Base-by-base conservation (phyloP, 345 rosid genomes). In the Toxicodendron radicans region DNA sequence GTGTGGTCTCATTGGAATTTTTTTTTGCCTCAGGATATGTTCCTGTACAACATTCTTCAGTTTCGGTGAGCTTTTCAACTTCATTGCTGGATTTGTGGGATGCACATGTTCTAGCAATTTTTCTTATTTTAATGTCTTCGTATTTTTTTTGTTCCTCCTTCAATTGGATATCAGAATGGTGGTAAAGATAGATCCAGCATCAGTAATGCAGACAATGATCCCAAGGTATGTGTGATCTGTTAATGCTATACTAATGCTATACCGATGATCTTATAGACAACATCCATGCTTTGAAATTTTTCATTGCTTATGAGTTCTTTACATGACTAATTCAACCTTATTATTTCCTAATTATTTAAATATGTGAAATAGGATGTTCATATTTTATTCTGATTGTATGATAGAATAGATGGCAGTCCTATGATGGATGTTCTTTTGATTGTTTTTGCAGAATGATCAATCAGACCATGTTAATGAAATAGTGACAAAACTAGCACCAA, bases 51-150 rank as follows among this genome's bases (percentile, higher is more conserved):
- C 80, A 73, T 35, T 66, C 76, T 72, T 76, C 90, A 0, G 73
- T 70, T 78, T 60, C 88, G 23, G 98, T 93, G 78, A 84, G 98
- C 64, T 38, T 72, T 77, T 68, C 38, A 32, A 58, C 58, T 70
- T 56, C 32, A 5, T 62, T 75, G 71, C 58, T 59, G 32, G 24
- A 35, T 48, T 52, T 27, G 7, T 38, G 20, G 27, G 53, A 23
- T 21, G 10, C 10, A 10, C 4, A 8, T 32, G 5, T 51, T 18
- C 53, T 9, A 10, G 33, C 23, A 30, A 9, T 68, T 51, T 49
- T 45, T 10, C 23, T 60, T 35, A 3, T 20, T 45, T 65, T 27
- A 41, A 7, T 71, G 17, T 49, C 32, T 69, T 64, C 16, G 59
- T 17, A 9, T 33, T 64, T 38, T 73, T 23, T 16, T 23, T n/a